Base-by-base conservation (phyloP, 257 asterid species). In the Solanum pinnatisectum region DNA sequence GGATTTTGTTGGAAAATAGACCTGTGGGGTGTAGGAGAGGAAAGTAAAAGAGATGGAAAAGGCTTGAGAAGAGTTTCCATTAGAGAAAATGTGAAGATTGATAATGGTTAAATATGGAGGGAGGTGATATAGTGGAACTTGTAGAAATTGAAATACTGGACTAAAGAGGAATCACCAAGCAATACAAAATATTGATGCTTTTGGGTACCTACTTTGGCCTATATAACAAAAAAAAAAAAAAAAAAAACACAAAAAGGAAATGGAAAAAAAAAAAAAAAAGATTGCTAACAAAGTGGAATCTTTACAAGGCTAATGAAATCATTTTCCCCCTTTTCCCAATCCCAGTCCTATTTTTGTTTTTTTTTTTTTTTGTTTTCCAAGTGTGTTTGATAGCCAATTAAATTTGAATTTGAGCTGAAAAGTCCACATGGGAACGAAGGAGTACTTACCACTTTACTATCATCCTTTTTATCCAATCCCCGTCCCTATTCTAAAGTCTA, bases 1-100 rank as follows among this genome's bases (percentile, higher is more conserved):
- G 89, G 76, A 76, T 65, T 90, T 23, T 67, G 87, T 10, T 88
- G 83, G 36, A 88, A 88, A 86, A 14, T 70, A 52, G 88, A 40
- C 14, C 13, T 82, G 32, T 87, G 84, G 79, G 90, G 91, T 16
- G 35, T 88, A 87, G 91, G 87, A 46, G 86, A 37, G 81, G 92
- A 87, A 60, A 91, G 91, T 18, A 90, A 85, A 79, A 92, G 77
- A 59, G 91, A 83, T 73, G 95, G 91, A 39, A 94, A 90, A 79
- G 89, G 91, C 30, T 78, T 76, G 84, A 90, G 92, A 86, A 91
- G 92, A 87, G 93, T 87, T 73, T 90, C 96, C 98, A 96, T 79
- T 94, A 73, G 84, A 90, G 89, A 87, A 46, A 79, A 6, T 23
- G 85, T 30, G 25, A 42, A 71, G 42, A 68, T 68, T 52, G 49